Conservation (phyloP, 2,329 filamentous ascomycete genomes). For the Geosmithia flava region DNA sequence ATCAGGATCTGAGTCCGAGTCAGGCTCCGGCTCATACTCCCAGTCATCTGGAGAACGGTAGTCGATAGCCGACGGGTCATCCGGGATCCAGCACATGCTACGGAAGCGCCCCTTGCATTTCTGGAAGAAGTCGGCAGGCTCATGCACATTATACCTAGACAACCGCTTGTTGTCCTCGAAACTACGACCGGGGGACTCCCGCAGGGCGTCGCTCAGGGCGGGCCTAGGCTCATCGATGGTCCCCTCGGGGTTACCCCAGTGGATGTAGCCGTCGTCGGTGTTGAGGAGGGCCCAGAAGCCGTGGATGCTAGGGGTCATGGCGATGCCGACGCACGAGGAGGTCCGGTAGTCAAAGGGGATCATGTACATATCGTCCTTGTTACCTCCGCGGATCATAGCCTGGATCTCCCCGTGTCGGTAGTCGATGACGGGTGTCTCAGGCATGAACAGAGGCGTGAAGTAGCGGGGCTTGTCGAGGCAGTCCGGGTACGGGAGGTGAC, state of each 20-base stretch:
- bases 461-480: no score
- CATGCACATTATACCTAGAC: slow-evolving; percentile 1
- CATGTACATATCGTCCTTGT: not conserved
- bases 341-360: not conserved
- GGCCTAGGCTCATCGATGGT: not conserved
- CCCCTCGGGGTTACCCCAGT: slow-evolving; percentile 3
- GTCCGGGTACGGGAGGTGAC: slow-evolving; percentile 6
- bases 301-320: slow-evolving; percentile 1
- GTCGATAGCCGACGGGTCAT: not conserved
- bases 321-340: slow-evolving; percentile 5
- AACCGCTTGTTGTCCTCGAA: slow-evolving; percentile 1
- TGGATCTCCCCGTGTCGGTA: not conserved
- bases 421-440: slow-evolving; percentile 2
- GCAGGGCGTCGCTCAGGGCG: not conserved
- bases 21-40: no score
- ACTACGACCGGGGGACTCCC: not conserved
- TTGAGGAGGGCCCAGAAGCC: slow-evolving; percentile 6
- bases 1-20: no score
- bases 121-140: slow-evolving; percentile 5
- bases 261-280: slow-evolving; percentile 6
- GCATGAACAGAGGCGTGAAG: not conserved
- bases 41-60: no score
- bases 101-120: slow-evolving; percentile 5
- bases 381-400: not conserved
- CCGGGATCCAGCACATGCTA: slow-evolving; percentile 4